These are phyloP conservation scores for Nemania serpens DNA, from an alignment of 2,329 filamentous ascomycete species.

Conservation along the genomic window DNA sequence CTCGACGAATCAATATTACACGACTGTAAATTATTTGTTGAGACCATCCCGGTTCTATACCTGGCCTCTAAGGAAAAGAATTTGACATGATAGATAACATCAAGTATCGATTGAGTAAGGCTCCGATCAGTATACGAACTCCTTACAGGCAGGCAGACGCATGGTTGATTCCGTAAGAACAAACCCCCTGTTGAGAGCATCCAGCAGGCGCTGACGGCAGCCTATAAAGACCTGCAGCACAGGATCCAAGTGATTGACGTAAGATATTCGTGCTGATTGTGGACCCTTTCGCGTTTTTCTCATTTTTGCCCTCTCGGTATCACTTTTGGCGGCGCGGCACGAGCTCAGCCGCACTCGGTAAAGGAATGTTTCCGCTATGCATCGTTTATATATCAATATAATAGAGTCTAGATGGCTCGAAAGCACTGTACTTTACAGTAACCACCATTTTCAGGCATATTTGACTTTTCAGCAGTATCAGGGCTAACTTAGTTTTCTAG, in stretches of 20 bases:
- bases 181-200: too few relatives aligned
- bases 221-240: constrained; percentile 27
- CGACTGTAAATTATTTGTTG: too few relatives aligned
- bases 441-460: neutral
- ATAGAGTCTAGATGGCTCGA: constrained; percentile 11
- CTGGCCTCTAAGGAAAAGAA: neutral
- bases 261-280: constrained; percentile 27
- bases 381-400: constrained; percentile 3
- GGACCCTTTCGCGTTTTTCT: constrained; percentile 4
- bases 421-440: neutral
- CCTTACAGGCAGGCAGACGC: too few relatives aligned
- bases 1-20: neutral
- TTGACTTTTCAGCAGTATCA: neutral
- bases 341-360: constrained; percentile 6
- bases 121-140: too few relatives aligned
- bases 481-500: neutral
- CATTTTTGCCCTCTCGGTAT: neutral
- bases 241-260: constrained; percentile 24
- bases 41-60: too few relatives aligned
- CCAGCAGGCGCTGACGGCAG: constrained; percentile 4
- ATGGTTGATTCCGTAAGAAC: too few relatives aligned
- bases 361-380: neutral
- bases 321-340: constrained; percentile 14
- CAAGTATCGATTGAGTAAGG: constrained; percentile 13
- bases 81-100: neutral